phyloP scores from a whole-genome alignment of 371 early-diverging fungal genomes.

The Mucor saturninus region DNA sequence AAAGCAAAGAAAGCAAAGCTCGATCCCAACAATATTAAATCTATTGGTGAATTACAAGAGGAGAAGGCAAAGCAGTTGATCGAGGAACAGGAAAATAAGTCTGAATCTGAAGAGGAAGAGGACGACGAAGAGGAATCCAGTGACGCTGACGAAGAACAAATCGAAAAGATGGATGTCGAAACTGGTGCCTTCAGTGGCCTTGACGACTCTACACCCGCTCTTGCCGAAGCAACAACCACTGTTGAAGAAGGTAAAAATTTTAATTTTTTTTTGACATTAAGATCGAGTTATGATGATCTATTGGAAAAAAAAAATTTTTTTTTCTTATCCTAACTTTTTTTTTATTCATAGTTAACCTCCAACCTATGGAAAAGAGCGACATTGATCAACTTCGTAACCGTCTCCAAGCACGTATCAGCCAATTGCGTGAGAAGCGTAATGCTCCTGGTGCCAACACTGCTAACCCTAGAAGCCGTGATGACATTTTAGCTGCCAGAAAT shows the following conservation, averaged over 20 bases:
- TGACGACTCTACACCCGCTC: constrained; percentile 29
- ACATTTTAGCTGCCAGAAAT: constrained; percentile 76
- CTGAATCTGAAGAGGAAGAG: constrained; percentile 33
- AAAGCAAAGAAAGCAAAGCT: constrained; percentile 78
- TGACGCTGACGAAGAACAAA: constrained; percentile 30
- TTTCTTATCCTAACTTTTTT: background rate
- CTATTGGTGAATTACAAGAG: constrained; percentile 29
- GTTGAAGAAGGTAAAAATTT: constrained; percentile 31
- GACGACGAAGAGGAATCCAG: constrained; percentile 33
- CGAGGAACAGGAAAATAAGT: constrained; percentile 37
- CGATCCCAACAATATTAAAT: constrained; percentile 33
- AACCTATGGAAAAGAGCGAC: constrained; percentile 51
- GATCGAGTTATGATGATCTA: constrained; percentile 22
- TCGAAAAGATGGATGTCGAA: constrained; percentile 37
- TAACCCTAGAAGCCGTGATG: constrained; percentile 71
- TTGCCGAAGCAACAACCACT: constrained; percentile 30
- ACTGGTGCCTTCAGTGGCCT: constrained; percentile 31
- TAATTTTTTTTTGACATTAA: background rate
- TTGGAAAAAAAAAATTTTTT: constrained; percentile 9
- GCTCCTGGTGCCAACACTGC: constrained; percentile 44
- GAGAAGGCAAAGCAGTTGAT: constrained; percentile 30
- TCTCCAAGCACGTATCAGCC: constrained; percentile 73
- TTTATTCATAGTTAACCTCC: constrained; percentile 10
- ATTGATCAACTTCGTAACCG: constrained; percentile 73
- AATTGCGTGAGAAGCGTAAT: constrained; percentile 72